These are phyloP conservation scores for Aspergillus sparsus DNA, from an alignment of 495 filamentous ascomycete genomes.

Conservation along the genomic window DNA sequence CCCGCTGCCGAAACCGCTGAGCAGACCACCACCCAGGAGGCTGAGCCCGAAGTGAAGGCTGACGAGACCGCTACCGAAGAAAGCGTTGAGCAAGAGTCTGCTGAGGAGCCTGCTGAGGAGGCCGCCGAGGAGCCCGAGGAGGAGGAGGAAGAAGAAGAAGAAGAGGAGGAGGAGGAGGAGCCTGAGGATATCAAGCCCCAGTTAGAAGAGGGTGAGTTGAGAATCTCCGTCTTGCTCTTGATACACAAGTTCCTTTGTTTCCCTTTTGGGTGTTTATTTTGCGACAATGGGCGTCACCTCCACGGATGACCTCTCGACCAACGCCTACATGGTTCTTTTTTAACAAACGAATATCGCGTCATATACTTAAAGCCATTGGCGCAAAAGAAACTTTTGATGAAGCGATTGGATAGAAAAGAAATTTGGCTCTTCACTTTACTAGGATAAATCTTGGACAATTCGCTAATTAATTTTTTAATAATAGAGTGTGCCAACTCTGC, in stretches of 20 bases:
- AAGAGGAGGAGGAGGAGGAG: constrained; percentile 92
- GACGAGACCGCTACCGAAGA: constrained; percentile 42
- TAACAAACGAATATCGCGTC: not conserved
- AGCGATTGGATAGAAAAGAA: no score
- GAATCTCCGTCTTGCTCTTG: not conserved
- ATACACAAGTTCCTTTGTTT: not conserved
- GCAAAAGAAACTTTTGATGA: not conserved
- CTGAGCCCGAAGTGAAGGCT: constrained; percentile 51
- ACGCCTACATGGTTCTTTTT: not conserved
- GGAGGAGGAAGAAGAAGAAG: constrained; percentile 65
- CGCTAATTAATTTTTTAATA: not conserved
- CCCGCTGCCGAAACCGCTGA: constrained; percentile 53
- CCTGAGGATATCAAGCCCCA: constrained; percentile 82
- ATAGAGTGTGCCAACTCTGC: constrained; percentile 85
- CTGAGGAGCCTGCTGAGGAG: constrained; percentile 48
- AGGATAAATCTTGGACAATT: no score
- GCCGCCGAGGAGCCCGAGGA: constrained; percentile 47
- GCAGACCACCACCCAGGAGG: constrained; percentile 53
- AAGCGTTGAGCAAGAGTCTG: constrained; percentile 37
- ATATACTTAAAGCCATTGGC: constrained; percentile 6
- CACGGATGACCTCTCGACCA: not conserved
- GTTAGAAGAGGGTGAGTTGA: constrained; percentile 82
- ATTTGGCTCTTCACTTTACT: no score
- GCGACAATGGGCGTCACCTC: not conserved
- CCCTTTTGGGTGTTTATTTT: not conserved